A percentile compares a stretch with the other conserved stretches of the same genome.
These are phyloP conservation scores for Waltergamsia citrina DNA, from an alignment of 2,329 filamentous ascomycete species.

Conservation along the genomic window DNA sequence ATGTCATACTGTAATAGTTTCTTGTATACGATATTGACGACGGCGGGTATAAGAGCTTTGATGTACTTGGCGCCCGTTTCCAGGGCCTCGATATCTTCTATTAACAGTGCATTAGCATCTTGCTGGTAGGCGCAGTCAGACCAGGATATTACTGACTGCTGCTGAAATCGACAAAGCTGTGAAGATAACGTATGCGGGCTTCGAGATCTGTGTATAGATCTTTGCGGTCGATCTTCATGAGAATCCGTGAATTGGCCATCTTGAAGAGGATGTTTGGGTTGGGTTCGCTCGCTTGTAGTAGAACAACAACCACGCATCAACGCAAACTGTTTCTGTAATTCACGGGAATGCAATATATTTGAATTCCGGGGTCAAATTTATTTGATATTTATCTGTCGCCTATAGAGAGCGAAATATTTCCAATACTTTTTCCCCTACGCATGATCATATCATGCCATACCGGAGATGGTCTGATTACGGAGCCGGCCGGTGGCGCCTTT, in stretches of 20 bases:
- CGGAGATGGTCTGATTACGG: no score
- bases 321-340: no score
- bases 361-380: no score
- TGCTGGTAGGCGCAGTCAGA: background rate
- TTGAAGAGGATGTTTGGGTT: background rate
- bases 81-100: constrained; percentile 65
- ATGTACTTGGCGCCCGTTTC: constrained; percentile 64
- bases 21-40: constrained; percentile 78
- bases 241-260: constrained; percentile 20
- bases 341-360: no score
- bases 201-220: constrained; percentile 64
- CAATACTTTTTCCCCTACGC: no score
- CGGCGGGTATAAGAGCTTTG: constrained; percentile 70
- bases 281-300: background rate
- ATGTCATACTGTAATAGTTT: constrained; percentile 76
- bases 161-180: constrained; percentile 68
- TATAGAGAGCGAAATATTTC: no score
- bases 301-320: no score
- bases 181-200: constrained; percentile 60
- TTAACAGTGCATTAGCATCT: background rate
- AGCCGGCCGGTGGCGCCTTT: no score
- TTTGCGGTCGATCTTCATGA: constrained; percentile 58
- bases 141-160: constrained; percentile 40
- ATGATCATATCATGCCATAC: no score
- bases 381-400: no score